phyloP scores from a whole-genome alignment of 1,284 basidiomycete genomes.

The Apiotrichum brassicae region DNA sequence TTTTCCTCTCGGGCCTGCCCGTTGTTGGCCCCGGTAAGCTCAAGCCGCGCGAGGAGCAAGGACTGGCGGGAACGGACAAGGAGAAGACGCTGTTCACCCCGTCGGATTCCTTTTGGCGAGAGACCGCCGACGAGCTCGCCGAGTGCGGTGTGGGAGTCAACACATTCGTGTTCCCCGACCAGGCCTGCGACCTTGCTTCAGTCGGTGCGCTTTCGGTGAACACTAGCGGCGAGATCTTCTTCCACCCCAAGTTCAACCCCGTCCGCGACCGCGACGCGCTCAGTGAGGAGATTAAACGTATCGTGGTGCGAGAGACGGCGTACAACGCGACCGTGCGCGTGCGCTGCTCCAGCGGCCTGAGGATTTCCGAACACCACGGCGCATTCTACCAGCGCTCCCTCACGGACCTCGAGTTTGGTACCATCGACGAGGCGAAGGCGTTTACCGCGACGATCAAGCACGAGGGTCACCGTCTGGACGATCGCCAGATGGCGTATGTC shows the following conservation, averaged over 20 bases:
- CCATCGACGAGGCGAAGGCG: constrained; percentile 73
- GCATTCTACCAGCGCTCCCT: constrained; percentile 71
- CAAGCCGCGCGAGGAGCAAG: constrained; percentile 59
- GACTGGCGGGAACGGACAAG: constrained; percentile 81
- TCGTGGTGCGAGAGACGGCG: constrained; percentile 66
- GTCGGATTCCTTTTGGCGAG: constrained; percentile 69
- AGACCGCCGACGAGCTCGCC: constrained; percentile 78
- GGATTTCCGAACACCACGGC: constrained; percentile 66
- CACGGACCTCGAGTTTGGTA: constrained; percentile 74
- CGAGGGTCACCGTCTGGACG: constrained; percentile 58
- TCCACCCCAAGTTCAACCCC: constrained; percentile 81
- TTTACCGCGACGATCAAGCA: constrained; percentile 63
- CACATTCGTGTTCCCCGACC: constrained; percentile 76
- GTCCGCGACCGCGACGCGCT: constrained; percentile 63
- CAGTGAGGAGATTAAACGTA: constrained; percentile 64
- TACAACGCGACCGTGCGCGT: constrained; percentile 78
- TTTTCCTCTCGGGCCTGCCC: constrained; percentile 75
- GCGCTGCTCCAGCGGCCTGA: constrained; percentile 78
- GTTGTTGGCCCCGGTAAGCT: constrained; percentile 69
- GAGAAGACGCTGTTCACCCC: constrained; percentile 74
- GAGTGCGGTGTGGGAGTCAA: constrained; percentile 87
- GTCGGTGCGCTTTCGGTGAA: constrained; percentile 66
- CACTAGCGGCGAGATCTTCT: constrained; percentile 91
- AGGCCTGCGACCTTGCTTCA: constrained; percentile 80
- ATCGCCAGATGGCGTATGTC: constrained; percentile 70